Percentiles rank a stretch among this genome's conserved stretches.
Conservation (phyloP, 306 rosid species). For the Gillenia trifoliata region DNA sequence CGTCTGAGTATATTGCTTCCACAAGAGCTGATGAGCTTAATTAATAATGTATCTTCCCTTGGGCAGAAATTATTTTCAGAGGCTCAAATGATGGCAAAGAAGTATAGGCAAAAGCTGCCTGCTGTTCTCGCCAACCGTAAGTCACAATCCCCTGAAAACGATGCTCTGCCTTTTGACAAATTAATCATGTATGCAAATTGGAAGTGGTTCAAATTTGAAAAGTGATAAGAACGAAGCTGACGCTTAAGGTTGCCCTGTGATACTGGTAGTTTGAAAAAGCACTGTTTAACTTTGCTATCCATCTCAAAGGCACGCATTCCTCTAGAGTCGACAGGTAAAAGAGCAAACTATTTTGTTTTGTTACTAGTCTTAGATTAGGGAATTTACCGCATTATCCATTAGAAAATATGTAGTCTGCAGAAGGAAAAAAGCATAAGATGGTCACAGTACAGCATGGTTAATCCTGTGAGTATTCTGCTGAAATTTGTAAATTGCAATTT, state of each 20-base stretch:
- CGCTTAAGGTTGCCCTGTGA: neutral
- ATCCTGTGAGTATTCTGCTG: neutral
- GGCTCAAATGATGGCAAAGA: conserved; percentile 78
- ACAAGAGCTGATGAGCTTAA: neutral
- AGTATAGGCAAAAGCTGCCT: conserved; percentile 66
- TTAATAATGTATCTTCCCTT: conserved; percentile 1
- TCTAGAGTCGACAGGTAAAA: neutral
- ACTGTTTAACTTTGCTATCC: neutral
- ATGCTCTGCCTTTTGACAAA: conserved; percentile 50
- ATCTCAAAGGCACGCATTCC: neutral
- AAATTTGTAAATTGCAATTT: conserved; percentile 10
- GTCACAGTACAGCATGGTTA: neutral
- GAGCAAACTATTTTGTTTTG: neutral
- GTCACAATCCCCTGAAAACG: conserved; percentile 23
- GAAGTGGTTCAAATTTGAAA: conserved; percentile 88
- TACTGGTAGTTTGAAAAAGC: neutral
- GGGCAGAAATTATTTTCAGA: conserved; percentile 64
- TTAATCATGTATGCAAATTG: conserved; percentile 67
- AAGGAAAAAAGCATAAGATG: neutral
- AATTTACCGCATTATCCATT: conserved; percentile 1
- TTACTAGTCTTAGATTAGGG: neutral
- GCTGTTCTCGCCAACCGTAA: conserved; percentile 14
- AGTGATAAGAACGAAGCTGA: conserved; percentile 18
- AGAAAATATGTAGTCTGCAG: neutral
- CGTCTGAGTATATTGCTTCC: neutral